Conservation (phyloP, 2,329 filamentous ascomycete species). For the Coniochaeta ligniaria region DNA sequence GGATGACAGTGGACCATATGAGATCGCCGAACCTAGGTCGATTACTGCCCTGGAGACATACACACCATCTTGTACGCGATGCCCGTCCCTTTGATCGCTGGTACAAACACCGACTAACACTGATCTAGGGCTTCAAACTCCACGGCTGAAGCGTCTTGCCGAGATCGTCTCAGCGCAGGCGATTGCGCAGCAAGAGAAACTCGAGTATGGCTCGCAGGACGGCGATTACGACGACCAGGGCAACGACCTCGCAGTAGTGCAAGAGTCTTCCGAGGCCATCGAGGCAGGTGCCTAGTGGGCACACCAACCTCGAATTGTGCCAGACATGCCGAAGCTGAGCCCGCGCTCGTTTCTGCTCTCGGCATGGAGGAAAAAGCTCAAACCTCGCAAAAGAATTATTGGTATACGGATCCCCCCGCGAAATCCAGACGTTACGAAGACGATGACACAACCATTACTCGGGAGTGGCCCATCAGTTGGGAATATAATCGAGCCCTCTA, state of each 20-base stretch:
- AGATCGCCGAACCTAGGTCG: slow-evolving; percentile 92
- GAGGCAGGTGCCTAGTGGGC: slow-evolving; percentile 28
- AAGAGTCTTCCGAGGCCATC: slow-evolving; percentile 33
- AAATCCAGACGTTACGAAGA: not conserved
- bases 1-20: slow-evolving; percentile 97
- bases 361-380: slow-evolving; percentile 8
- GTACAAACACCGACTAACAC: slow-evolving; percentile 7
- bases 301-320: slow-evolving; percentile 9
- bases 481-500: not conserved
- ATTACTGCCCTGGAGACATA: slow-evolving; percentile 98
- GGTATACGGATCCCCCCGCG: not conserved
- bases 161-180: slow-evolving; percentile 97
- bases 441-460: not conserved
- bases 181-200: slow-evolving; percentile 87
- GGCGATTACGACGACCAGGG: slow-evolving; percentile 30
- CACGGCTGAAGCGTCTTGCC: slow-evolving; percentile 88
- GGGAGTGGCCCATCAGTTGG: not conserved
- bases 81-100: slow-evolving; percentile 1
- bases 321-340: slow-evolving; percentile 11
- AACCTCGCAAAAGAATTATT: not conserved
- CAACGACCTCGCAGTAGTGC: slow-evolving; percentile 39
- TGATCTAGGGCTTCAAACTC: slow-evolving; percentile 81
- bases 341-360: slow-evolving; percentile 19
- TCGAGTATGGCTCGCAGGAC: slow-evolving; percentile 51
- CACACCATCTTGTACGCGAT: slow-evolving; percentile 82